Base-by-base conservation (phyloP, 1,284 basidiomycete species). In the Baeospora myosura region DNA sequence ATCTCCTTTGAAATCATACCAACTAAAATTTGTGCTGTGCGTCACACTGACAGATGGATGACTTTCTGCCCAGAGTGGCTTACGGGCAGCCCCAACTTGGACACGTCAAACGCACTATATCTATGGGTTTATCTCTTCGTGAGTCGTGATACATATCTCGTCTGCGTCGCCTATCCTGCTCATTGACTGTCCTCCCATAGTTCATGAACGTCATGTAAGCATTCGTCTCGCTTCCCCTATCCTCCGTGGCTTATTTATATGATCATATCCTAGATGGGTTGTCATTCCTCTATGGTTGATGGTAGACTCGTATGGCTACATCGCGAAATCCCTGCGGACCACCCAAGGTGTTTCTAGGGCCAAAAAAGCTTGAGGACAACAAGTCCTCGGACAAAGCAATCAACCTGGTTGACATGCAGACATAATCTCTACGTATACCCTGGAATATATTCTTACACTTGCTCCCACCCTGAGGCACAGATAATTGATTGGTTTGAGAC, bases 31-130 rank as follows among this genome's bases (percentile, higher is more conserved):
- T 6, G 28, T 43, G 24, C 11, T 47, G 42, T 20, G 44, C n/a
- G n/a, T n/a, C n/a, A n/a, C n/a, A n/a, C n/a, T 36, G 45, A 22
- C 40, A 84, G 82, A 20, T 88, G 78, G 78, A 88, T 89, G 84
- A 89, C 84, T 2, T 88, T 88, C 62, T 80, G 77, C 54, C 87
- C 86, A 1, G 85, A 89, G 59, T 90, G 88, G 88, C 63, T 90
- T 43, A 81, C 74, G 1, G 86, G 83, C 24, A 84, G 76, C 50
- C 76, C 78, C 0, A 81, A 72, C 52, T 61, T 90, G 43, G 71
- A 83, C 52, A 85, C 77, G 0, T 80, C 78, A 1, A 85, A 88
- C 52, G 61, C 68, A 33, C 62, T 78, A 33, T 64, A 72, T 50
- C 60, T 78, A 43, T 74, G 72, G 78, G 66, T 76, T 35, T 74